Base-by-base conservation (phyloP, 2,329 filamentous ascomycete genomes). In the Hyphodiscus sp. region DNA sequence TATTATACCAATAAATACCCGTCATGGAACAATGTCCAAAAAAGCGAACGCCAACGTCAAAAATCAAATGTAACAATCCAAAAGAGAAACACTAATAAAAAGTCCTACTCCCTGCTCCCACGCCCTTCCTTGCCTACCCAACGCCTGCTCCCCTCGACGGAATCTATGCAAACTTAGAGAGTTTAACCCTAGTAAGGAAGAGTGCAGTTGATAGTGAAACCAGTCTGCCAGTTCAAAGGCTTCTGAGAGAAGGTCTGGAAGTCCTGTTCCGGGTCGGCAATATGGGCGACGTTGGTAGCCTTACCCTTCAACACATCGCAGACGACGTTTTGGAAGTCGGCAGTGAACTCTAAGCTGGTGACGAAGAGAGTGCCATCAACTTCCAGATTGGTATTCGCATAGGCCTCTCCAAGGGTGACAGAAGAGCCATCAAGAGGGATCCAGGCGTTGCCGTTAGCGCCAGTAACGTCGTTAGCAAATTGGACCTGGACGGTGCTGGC, bases 281-380 rank as follows among this genome's bases (percentile, higher is more conserved):
- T 53, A 29, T 42, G 45, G 20, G 51, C 51, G 47, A 53, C 51
- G 8, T 44, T 41, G n/a, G 47, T 53, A 42, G 20, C 43, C 18
- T 26, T 42, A 50, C 46, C 18, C 51, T 53, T 53, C 30, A 53
- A 42, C 42, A 53, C 51, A 3, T 20, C 38, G 47, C 51, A 53
- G n/a, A 23, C 51, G 26, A 53, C 51, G 45, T 53, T 50, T 29
- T 49, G 46, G 47, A 50, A 53, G 42, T 53, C 43, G 20, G 47
- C 51, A 41, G 51, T 53, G 51, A 53, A 53, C 46, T 53, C 19
- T 15, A 53, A 50, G 51, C 51, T 53, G 41, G 51, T 53, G 47
- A 53, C 51, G 41, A 45, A 45, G 10, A 53, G 30, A 18, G 51
- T 53, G 7, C 51, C 51, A 13, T 53, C 41, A 45, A 46, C 42